Evolutionary conservation across 2,329 filamentous ascomycete species (phyloP).

Genomic region (Aspergillus tubingensis): DNA sequence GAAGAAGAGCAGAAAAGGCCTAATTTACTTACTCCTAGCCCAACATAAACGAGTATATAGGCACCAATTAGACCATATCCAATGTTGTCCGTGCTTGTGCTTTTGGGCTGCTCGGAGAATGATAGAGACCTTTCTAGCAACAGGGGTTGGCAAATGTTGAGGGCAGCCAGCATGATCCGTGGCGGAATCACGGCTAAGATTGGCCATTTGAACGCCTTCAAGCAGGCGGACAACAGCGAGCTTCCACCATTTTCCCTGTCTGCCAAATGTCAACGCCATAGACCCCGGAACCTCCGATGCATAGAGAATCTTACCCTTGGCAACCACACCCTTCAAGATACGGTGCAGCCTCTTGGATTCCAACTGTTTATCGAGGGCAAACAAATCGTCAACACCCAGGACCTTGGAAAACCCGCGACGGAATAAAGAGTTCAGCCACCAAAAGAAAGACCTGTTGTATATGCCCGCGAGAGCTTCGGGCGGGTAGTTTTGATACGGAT

Average conservation of each 20-base stretch:
- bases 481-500: conserved; percentile 44
- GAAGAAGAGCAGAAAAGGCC: neutral
- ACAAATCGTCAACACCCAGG: conserved; percentile 49
- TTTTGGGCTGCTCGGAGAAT: conserved; percentile 34
- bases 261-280: conserved; percentile 16
- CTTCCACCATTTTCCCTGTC: conserved; percentile 29
- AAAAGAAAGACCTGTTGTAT: conserved; percentile 53
- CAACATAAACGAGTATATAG: conserved; percentile 46
- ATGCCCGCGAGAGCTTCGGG: conserved; percentile 56
- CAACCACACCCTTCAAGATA: conserved; percentile 43
- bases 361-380: conserved; percentile 48
- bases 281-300: neutral
- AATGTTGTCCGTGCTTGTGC: conserved; percentile 31
- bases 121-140: conserved; percentile 40
- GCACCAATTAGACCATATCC: conserved; percentile 50
- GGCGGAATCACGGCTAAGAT: conserved; percentile 36
- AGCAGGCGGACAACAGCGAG: conserved; percentile 31
- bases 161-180: conserved; percentile 36
- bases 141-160: conserved; percentile 43
- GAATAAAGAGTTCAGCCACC: conserved; percentile 58
- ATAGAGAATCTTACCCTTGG: conserved; percentile 31
- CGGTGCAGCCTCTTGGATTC: conserved; percentile 44
- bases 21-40: conserved; percentile 40
- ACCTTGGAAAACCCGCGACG: conserved; percentile 49
- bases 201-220: conserved; percentile 38